Base-by-base conservation (phyloP, 208 protist genomes). In the Trypanosoma congolense region DNA sequence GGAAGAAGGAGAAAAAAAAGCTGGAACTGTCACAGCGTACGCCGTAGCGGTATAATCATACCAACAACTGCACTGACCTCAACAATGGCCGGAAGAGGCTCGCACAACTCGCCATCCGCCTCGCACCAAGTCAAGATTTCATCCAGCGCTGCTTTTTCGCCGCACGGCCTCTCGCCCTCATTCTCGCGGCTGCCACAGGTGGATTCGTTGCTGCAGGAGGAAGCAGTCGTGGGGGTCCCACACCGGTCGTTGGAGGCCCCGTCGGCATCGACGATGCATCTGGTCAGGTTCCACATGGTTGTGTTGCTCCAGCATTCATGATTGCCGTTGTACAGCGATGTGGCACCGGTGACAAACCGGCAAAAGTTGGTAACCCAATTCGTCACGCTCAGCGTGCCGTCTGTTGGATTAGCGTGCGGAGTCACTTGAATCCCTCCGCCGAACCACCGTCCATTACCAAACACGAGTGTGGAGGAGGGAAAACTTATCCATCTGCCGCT, bases 401-500 rank as follows among this genome's bases (percentile, higher is more conserved):
- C 86, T 9, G 77, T 88, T 2, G 86, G 86, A 56, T 80, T 67
- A 0, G 72, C 86, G 47, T 89, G 80, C 21, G 86, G 86, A 0
- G 77, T 65, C 24, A 90, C 70, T 57, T 82, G 70, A 65, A 93
- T 68, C 16, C 86, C 86, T 0, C 86, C 86, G 44, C 86, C 86
- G 66, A 77, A 93, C 73, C 78, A 93, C 14, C 80, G 70, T 2
- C 86, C 86, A 57, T 89, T 90, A 4, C 68, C 79, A 63, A 93
- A 90, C 25, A 75, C 78, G 19, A 90, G n/a, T 51, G 78, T 89
- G 0, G 80, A 93, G 0, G 82, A 88, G 0, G 52, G 33, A 26
- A 88, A 49, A 61, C 72, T 65, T 29, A 86, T 74, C 83, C 86
- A 93, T 9, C 38, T 43, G 9, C 55, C 58, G 21, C 51, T 38